phyloP scores from a whole-genome alignment of 495 filamentous ascomycete species.

The Mycothermus thermophilus region DNA sequence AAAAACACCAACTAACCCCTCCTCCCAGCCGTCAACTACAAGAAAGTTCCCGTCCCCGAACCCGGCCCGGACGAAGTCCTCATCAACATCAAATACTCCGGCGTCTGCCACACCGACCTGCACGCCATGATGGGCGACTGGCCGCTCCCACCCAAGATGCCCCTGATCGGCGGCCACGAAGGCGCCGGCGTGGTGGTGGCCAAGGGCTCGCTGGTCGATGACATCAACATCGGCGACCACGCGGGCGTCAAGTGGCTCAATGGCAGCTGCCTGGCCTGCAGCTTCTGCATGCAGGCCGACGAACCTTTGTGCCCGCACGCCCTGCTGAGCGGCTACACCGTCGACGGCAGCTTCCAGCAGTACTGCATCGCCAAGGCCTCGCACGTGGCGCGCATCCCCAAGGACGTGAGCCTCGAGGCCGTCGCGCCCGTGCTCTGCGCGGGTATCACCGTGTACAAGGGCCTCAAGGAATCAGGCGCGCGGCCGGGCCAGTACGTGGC shows the following conservation, averaged over 20 bases:
- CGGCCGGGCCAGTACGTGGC: conserved; percentile 66
- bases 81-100: conserved; percentile 81
- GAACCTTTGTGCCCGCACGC: conserved; percentile 63
- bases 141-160: conserved; percentile 64
- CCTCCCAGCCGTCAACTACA: conserved; percentile 50
- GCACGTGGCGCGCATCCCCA: conserved; percentile 66
- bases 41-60: conserved; percentile 64
- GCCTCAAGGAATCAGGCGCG: conserved; percentile 66
- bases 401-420: conserved; percentile 59
- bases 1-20: conserved; percentile 6
- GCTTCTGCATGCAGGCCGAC: conserved; percentile 58
- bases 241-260: conserved; percentile 90
- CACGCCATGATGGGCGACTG: conserved; percentile 83
- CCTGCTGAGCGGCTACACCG: conserved; percentile 73
- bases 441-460: conserved; percentile 89
- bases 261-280: conserved; percentile 62
- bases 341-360: conserved; percentile 87
- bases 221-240: conserved; percentile 64
- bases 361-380: conserved; percentile 77
- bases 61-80: conserved; percentile 81
- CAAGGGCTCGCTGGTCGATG: conserved; percentile 54
- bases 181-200: conserved; percentile 79
- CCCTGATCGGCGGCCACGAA: conserved; percentile 91
- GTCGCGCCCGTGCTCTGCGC: conserved; percentile 74
- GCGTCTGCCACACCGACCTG: conserved; percentile 84